A percentile compares a stretch with the other conserved stretches of the same genome.
Conservation (phyloP, 495 filamentous ascomycete genomes). For the Aspergillus campestris region DNA sequence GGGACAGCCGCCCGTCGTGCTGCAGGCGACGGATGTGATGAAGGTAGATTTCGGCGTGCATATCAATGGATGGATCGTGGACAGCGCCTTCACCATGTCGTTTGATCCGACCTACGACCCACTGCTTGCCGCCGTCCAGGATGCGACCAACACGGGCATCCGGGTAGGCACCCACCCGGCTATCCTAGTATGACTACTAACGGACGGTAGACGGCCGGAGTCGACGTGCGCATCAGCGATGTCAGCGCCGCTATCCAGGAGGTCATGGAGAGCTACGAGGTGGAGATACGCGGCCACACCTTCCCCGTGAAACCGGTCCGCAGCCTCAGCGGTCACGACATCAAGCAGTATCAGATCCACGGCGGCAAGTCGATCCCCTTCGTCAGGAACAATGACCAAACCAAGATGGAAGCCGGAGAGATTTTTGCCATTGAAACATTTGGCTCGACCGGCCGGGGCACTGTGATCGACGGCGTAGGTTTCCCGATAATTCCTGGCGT, state of each 20-base stretch:
- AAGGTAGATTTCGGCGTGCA: constrained; percentile 64
- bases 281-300: constrained; percentile 47
- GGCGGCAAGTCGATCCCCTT: constrained; percentile 55
- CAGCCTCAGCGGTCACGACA: constrained; percentile 51
- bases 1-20: constrained; percentile 47
- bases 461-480: constrained; percentile 34
- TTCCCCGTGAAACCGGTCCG: constrained; percentile 52
- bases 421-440: constrained; percentile 61
- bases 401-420: constrained; percentile 61
- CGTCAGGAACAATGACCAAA: constrained; percentile 47
- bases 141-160: constrained; percentile 56
- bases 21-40: constrained; percentile 52
- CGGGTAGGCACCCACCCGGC: constrained; percentile 21
- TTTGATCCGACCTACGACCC: constrained; percentile 57
- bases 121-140: constrained; percentile 50
- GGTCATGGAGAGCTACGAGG: constrained; percentile 60
- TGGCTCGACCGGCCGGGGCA: constrained; percentile 50
- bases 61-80: constrained; percentile 57
- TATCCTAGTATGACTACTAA: constrained; percentile 1
- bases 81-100: constrained; percentile 55
- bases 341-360: constrained; percentile 51
- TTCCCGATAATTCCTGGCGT: neutral
- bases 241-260: constrained; percentile 58
- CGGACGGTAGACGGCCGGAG: constrained; percentile 42
- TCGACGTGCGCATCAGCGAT: constrained; percentile 53